Conservation (phyloP, 2,329 filamentous ascomycete genomes). For the Phoma sp. region DNA sequence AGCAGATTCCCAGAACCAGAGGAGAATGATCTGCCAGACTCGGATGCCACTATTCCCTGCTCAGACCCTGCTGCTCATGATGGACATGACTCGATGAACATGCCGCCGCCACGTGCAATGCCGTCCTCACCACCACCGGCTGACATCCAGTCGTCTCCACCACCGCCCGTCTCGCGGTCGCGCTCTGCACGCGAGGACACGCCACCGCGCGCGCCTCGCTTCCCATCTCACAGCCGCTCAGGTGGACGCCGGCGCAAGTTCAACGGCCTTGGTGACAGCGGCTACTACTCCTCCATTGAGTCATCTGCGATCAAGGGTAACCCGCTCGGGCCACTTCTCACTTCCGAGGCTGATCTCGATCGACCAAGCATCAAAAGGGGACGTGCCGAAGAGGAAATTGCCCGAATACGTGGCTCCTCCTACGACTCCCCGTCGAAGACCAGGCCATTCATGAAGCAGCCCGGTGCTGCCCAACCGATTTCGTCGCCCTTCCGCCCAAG, state of each 20-base stretch:
- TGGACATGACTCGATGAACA: conserved; percentile 52
- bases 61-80: conserved; percentile 60
- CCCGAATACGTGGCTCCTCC: conserved; percentile 87
- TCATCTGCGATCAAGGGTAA: conserved; percentile 84
- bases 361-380: conserved; percentile 85
- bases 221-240: conserved; percentile 68
- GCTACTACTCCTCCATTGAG: conserved; percentile 95
- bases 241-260: conserved; percentile 79
- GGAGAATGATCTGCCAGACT: conserved; percentile 57
- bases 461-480: conserved; percentile 39
- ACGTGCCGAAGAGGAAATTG: conserved; percentile 94
- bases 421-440: conserved; percentile 87
- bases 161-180: conserved; percentile 75
- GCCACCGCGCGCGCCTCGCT: conserved; percentile 73
- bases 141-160: conserved; percentile 89
- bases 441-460: conserved; percentile 62
- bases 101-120: conserved; percentile 57
- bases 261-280: conserved; percentile 86
- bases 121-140: conserved; percentile 74
- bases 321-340: conserved; percentile 69
- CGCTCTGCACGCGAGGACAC: conserved; percentile 70
- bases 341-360: conserved; percentile 76
- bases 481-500: conserved; percentile 53
- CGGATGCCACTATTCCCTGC: conserved; percentile 60
- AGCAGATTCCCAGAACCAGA: conserved; percentile 58